Base-by-base conservation (phyloP, 371 early-diverging fungal species). In the Rhizopus arrhizus region DNA sequence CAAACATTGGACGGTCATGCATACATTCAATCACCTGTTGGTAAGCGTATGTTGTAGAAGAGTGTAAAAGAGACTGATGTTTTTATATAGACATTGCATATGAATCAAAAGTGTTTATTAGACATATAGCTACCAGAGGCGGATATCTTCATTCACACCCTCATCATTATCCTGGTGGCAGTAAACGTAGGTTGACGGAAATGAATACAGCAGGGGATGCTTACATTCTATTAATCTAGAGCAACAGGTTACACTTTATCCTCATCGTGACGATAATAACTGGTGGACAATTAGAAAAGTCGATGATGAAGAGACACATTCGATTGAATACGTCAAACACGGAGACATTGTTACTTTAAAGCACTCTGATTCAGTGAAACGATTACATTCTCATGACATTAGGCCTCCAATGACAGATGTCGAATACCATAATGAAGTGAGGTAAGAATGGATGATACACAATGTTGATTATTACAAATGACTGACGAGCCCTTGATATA, bases 101-200 rank as follows among this genome's bases (percentile, higher is more conserved):
- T 72, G 89, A 87, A 1, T 87, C 96, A 6, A 85, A 83, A 48
- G 75, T 97, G 36, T 84, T 88, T 49, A 83, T 98, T 53, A 82
- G 87, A 36, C 91, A 95, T 72, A 77, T 84, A 5, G 91, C 88
- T 36, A 89, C 92, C 10, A 80, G 80, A 29, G 89, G 88, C 40
- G 91, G 87, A 28, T 95, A 84, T 72, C 78, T 98, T 40, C 99
- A 98, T 73, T 96, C 96, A 22, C 99, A 98, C 66, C 68, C 74
- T 13, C 91, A 93, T 53, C 65, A 72, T 53, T 97, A 96, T 75
- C 93, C 94, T 38, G 83, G 87, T 47, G 91, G 90, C 33, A 91
- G 91, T 68, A 89, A 92, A 56, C 91, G 87, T 87, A 79, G 67
- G 81, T 58, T 22, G 22, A 34, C 9, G 0, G 40, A 2, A 13